phyloP scores from a whole-genome alignment of 208 protist species.

The Jaenimonas drosophilae region DNA sequence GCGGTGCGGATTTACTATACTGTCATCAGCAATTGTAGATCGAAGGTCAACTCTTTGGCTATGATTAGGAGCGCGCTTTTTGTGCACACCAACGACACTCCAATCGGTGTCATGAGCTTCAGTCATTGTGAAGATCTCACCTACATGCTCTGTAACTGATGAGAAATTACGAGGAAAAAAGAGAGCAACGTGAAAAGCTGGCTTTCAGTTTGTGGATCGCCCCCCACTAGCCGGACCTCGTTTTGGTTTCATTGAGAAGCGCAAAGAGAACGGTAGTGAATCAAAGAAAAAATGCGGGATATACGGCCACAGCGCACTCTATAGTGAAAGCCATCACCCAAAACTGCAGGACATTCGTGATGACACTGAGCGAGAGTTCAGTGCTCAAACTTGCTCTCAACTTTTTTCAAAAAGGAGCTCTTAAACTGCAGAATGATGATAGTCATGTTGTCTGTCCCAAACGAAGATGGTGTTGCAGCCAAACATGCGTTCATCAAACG shows the following conservation, averaged over 20 bases:
- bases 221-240: too few species aligned
- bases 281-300: constrained; percentile 9
- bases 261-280: not conserved
- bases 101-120: too few species aligned
- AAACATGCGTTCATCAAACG: constrained; percentile 78
- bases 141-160: too few species aligned
- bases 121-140: too few species aligned
- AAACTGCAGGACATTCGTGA: too few species aligned
- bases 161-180: too few species aligned
- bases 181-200: too few species aligned
- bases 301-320: not conserved
- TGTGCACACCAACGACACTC: constrained; percentile 28
- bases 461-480: constrained; percentile 38
- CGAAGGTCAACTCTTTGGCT: constrained; percentile 19
- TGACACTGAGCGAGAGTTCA: too few species aligned
- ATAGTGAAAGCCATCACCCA: not conserved
- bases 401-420: constrained; percentile 73
- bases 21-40: constrained; percentile 2
- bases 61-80: constrained; percentile 19
- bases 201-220: too few species aligned
- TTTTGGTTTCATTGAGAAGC: too few species aligned
- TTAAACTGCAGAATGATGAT: constrained; percentile 87
- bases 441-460: constrained; percentile 90
- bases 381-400: constrained; percentile 38
- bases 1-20: constrained; percentile 2